Evolutionary conservation across 169 alveolate genomes (phyloP), one percentile per base, ranked within the genome.

Genomic region (Cryptosporidium andersoni): DNA sequence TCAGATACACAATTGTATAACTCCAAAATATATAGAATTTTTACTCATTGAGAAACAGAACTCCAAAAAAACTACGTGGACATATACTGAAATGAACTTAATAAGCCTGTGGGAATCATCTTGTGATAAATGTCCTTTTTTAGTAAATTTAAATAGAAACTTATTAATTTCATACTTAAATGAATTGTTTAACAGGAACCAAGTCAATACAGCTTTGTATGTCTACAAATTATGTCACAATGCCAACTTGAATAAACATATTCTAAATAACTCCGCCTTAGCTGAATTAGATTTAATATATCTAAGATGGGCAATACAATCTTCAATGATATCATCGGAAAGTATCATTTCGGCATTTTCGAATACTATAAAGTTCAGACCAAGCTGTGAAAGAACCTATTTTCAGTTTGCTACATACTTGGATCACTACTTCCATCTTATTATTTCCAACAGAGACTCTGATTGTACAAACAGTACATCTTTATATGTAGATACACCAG

Each of bases 311-410:
- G 85, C 85, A 34, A 74, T 58, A 9, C 55, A 42, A 58, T 74
- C 85, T 11, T 74, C 85, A 5, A 74, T 62, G 67, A 40, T 74
- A n/a, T 74, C 85, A 6, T 68, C 85, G 7, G 85, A 74, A 60
- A 74, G 60, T 16, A 74, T 74, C 8, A 74, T 74, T 1, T 58
- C 55, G 16, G 60, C 49, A 4, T 74, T 74, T 14, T 39, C 14
- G 34, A 64, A 74, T 47, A 74, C 85, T 25, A 4, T 74, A 2
- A 63, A 74, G 9, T 51, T 48, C n/a, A 60, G 85, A 16, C 60
- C 85, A 56, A 74, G 60, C 43, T 74, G 85, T n/a, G 85, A 74
- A 43, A 74, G 60, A 60, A 74, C 85, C 40, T 74, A 74, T 42
- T 74, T 74, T 43, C 67, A 74, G 58, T 74, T 74, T 60, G 85